phyloP scores from a whole-genome alignment of 441 rosid species.

The Aquilaria agallochum region DNA sequence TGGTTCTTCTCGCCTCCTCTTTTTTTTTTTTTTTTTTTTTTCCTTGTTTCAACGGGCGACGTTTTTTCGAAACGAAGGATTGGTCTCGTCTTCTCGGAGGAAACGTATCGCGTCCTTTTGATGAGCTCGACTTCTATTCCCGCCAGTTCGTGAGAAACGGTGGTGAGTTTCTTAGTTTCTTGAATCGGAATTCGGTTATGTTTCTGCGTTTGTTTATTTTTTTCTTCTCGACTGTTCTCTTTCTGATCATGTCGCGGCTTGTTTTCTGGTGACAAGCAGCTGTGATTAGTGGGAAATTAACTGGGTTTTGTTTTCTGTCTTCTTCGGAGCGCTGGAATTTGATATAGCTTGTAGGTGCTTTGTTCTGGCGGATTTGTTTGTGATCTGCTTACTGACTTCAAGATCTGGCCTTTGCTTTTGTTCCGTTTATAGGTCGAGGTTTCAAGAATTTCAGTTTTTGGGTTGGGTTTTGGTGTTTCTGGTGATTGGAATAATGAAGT shows the following conservation, averaged over 20 bases:
- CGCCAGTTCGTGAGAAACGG: constrained; percentile 42
- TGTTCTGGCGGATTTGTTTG: neutral
- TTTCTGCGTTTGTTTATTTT: neutral
- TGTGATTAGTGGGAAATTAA: constrained; percentile 25
- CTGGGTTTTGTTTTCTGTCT: constrained; percentile 10
- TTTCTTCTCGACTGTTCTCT: constrained; percentile 18
- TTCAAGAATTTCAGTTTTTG: constrained; percentile 5
- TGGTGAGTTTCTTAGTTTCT: constrained; percentile 35
- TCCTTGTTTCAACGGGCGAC: constrained; percentile 86
- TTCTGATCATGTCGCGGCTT: constrained; percentile 23
- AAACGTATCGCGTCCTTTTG: constrained; percentile 14
- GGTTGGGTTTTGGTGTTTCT: constrained; percentile 1
- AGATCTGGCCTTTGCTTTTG: constrained; percentile 51
- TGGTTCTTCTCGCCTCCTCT: neutral
- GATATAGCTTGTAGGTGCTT: constrained; percentile 1
- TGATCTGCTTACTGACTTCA: constrained; percentile 29
- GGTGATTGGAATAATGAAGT: constrained; percentile 9
- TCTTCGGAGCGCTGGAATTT: constrained; percentile 49
- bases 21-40: constrained; percentile 23
- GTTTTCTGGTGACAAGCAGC: constrained; percentile 16
- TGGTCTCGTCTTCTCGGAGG: constrained; percentile 19
- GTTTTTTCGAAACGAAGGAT: constrained; percentile 51
- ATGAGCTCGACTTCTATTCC: constrained; percentile 56
- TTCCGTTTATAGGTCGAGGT: constrained; percentile 12
- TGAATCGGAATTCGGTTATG: constrained; percentile 1